Base-by-base conservation (phyloP, 2,329 filamentous ascomycete species). In the Teratosphaeriaceae sp. region DNA sequence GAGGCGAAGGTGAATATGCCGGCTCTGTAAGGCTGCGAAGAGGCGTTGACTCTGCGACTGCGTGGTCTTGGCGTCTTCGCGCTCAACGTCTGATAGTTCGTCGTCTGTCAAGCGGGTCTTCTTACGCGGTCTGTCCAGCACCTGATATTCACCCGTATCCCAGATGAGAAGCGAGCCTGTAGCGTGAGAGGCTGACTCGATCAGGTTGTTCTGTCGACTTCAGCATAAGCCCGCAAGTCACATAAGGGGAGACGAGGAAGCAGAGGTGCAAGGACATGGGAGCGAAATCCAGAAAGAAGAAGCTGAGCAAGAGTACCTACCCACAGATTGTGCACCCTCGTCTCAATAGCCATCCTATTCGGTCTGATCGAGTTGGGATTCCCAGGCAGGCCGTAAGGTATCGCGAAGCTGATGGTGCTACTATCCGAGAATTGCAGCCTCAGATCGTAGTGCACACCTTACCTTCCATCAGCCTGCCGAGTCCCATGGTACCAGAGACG, bases 381-480 rank as follows among this genome's bases (percentile, higher is more conserved):
- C 0, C 68, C 67, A 1, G 67, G 66, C 9, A 71, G 37, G 3
- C 67, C 68, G 49, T 70, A 70, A 0, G 67, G 67, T 3, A 71
- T 46, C 1, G 66, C 65, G 43, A 65, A 86, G 46, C 77, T 82
- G 9, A 77, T 73, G 20, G 79, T 81, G 55, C 81, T 85, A 0
- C 75, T 74, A 44, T 73, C 70, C 22, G 82, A 85, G 58, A 85
- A 82, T 59, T 86, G 82, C 15, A 86, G 66, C 2, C 82, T 71
- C 16, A 86, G 68, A 60, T 86, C 83, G 65, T 86, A 64, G 24
- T 64, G 61, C 9, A 61, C 60, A 23, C 60, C 57, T 60, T 56
- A 48, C 49, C 51, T 49, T 18, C 15, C 27, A 40, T 52, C 44
- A 52, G 45, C 42, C 36, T 45, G 24, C 21, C 7, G 13, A 8